These are phyloP conservation scores for Epichloe elymi DNA, from an alignment of 2,329 filamentous ascomycete genomes.

Conservation along the genomic window DNA sequence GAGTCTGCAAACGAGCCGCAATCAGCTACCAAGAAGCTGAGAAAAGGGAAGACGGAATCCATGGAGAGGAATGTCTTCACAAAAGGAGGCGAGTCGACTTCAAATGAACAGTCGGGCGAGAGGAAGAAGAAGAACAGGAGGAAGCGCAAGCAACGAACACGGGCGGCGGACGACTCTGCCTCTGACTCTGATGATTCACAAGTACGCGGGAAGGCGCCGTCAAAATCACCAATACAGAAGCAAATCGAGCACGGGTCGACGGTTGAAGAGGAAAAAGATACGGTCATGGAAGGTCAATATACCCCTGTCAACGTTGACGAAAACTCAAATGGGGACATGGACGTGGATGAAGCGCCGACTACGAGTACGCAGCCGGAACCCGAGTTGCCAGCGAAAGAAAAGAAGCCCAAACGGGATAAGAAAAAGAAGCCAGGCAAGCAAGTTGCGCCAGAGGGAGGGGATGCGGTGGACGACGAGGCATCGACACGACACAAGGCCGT, in stretches of 20 bases:
- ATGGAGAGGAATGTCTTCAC: slow-evolving; percentile 9
- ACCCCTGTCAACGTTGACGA: background rate
- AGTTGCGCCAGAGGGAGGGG: slow-evolving; percentile 8
- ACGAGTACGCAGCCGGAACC: background rate
- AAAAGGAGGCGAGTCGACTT: slow-evolving; percentile 1
- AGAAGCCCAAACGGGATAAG: slow-evolving; percentile 3
- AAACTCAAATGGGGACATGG: background rate
- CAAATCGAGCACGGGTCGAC: background rate
- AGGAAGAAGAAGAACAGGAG: slow-evolving; percentile 21
- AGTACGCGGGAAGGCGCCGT: background rate
- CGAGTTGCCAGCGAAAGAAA: background rate
- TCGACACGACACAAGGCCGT: slow-evolving; percentile 34
- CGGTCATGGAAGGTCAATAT: background rate
- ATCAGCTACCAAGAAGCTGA: slow-evolving; percentile 23
- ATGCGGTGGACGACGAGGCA: slow-evolving; percentile 15
- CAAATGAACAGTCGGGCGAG: background rate
- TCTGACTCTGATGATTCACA: slow-evolving; percentile 8
- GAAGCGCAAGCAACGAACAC: slow-evolving; percentile 21
- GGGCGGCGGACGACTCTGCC: slow-evolving; percentile 12
- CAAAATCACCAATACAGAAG: background rate
- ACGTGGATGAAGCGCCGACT: slow-evolving; percentile 1
- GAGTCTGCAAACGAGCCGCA: slow-evolving; percentile 17
- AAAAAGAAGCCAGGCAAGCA: slow-evolving; percentile 18
- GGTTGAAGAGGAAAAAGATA: background rate
- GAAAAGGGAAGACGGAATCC: slow-evolving; percentile 7